phyloP scores from a whole-genome alignment of 306 rosid genomes.

The Lithocarpus polystachyus region DNA sequence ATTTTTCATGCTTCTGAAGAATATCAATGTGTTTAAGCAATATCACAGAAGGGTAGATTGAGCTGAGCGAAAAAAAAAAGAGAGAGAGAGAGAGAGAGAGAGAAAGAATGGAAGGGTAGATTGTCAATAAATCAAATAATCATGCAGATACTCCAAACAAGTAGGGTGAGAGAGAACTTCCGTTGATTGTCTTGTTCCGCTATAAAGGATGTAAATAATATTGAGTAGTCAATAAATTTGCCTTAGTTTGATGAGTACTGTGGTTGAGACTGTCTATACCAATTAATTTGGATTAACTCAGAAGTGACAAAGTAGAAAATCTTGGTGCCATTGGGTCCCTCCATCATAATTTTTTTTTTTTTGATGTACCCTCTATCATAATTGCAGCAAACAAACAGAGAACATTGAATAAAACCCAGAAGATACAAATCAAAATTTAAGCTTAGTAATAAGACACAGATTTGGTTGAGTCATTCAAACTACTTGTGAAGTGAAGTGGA shows the following conservation, averaged over 20 bases:
- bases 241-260: background rate
- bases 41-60: too few species aligned
- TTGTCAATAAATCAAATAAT: too few species aligned
- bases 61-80: too few species aligned
- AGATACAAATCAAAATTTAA: constrained; percentile 16
- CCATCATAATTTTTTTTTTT: background rate
- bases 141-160: background rate
- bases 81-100: too few species aligned
- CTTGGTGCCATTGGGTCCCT: constrained; percentile 38
- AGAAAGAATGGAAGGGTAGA: too few species aligned
- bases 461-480: constrained; percentile 19
- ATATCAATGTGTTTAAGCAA: too few species aligned
- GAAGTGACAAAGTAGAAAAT: constrained; percentile 32
- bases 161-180: too few species aligned
- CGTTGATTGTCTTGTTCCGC: constrained; percentile 7
- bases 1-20: too few species aligned
- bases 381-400: constrained; percentile 8
- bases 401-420: background rate
- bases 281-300: constrained; percentile 3
- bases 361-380: background rate
- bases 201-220: background rate
- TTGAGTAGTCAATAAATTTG: constrained; percentile 13
- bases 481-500: constrained; percentile 17
- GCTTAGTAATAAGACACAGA: constrained; percentile 12
- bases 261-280: constrained; percentile 5